Conservation (phyloP, 768 basidiomycete species). For the Calocera cornea region DNA sequence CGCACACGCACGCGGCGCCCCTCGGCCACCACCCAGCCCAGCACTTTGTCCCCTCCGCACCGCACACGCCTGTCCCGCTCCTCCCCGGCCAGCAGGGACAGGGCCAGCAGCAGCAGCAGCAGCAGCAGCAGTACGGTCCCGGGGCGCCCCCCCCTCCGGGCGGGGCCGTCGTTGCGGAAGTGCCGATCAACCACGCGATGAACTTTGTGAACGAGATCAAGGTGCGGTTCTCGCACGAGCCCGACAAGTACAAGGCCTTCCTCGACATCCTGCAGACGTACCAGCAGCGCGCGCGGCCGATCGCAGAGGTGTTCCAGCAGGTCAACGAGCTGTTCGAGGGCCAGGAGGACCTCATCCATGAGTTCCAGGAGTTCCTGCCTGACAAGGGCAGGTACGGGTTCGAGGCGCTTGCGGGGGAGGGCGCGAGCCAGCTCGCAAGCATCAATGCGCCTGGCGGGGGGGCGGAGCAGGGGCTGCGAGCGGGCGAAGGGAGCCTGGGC, state of each 20-base stretch:
- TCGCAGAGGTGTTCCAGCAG: conserved; percentile 57
- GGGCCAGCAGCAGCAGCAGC: too few relatives aligned
- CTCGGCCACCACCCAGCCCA: background rate
- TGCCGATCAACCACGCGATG: conserved; percentile 68
- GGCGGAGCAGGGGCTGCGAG: background rate
- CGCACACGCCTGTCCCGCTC: background rate
- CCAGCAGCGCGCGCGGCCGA: conserved; percentile 40
- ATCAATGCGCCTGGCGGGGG: background rate
- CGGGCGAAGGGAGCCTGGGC: background rate
- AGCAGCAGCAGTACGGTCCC: background rate
- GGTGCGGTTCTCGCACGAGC: conserved; percentile 70
- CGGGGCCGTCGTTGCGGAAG: background rate
- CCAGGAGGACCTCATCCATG: conserved; percentile 56
- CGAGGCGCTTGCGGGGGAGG: conserved; percentile 30
- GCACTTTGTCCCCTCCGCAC: background rate
- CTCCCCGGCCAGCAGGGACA: too few relatives aligned
- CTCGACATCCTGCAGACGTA: conserved; percentile 78
- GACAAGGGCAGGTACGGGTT: conserved; percentile 37
- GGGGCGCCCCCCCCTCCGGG: background rate
- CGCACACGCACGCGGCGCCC: background rate
- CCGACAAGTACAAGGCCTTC: conserved; percentile 73
- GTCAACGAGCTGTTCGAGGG: conserved; percentile 62
- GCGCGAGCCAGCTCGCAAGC: background rate
- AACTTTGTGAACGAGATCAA: conserved; percentile 99
- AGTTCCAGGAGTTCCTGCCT: conserved; percentile 65